These are phyloP conservation scores for Ustilago tritici DNA, from an alignment of 1,284 basidiomycete genomes.

Conservation along the genomic window DNA sequence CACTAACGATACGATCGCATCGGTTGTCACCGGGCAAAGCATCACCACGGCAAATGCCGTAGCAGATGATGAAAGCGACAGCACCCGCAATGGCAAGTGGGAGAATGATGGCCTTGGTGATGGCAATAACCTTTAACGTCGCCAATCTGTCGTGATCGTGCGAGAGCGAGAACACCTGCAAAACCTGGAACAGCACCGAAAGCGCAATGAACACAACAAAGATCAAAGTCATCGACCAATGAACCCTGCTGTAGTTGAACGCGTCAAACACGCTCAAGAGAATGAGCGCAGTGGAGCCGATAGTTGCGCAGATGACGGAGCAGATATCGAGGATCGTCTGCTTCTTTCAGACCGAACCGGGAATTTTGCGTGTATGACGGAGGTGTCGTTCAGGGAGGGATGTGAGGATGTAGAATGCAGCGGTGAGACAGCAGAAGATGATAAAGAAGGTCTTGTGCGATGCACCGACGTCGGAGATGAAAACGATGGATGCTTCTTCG, in stretches of 20 bases:
- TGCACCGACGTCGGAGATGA: constrained; percentile 72
- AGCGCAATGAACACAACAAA: constrained; percentile 73
- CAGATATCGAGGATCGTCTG: constrained; percentile 70
- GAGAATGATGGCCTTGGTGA: constrained; percentile 72
- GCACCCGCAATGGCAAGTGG: constrained; percentile 70
- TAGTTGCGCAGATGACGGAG: constrained; percentile 71
- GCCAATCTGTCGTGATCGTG: constrained; percentile 71
- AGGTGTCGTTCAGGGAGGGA: constrained; percentile 72
- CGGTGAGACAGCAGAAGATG: constrained; percentile 54
- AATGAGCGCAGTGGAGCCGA: constrained; percentile 71
- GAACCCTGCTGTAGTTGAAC: constrained; percentile 71
- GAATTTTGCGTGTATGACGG: constrained; percentile 72
- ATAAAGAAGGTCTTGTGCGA: constrained; percentile 65
- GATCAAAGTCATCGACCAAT: constrained; percentile 72
- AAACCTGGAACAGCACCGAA: constrained; percentile 72
- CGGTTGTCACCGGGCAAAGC: constrained; percentile 46
- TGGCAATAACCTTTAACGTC: constrained; percentile 71
- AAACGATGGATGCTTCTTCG: constrained; percentile 71
- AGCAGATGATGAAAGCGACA: constrained; percentile 72
- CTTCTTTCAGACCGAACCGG: constrained; percentile 70
- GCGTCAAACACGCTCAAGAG: constrained; percentile 71
- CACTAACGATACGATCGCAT: constrained; percentile 71
- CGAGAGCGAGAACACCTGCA: constrained; percentile 70
- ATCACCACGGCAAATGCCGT: constrained; percentile 64
- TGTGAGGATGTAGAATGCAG: constrained; percentile 68